Base-by-base conservation (phyloP, 768 basidiomycete species). In the Tylopilus subfusipes region DNA sequence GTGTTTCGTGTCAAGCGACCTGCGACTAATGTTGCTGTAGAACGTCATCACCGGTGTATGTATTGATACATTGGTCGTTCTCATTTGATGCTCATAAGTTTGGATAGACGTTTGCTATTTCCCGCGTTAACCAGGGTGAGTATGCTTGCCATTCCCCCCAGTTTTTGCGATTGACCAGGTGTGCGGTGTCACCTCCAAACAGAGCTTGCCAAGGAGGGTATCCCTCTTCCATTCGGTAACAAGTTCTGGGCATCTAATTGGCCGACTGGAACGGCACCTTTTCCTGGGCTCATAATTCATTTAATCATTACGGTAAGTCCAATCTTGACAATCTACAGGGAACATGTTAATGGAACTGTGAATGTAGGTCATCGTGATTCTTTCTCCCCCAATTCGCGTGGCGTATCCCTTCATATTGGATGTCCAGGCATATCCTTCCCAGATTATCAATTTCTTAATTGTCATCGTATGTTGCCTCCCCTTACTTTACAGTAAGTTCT, bases 201-300 rank as follows among this genome's bases (percentile, higher is more conserved):
- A 78, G 82, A 84, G 50, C 76, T 84, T 5, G 82, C 82, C 3
- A 84, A 84, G 57, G 82, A 82, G 59, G 82, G 82, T 0, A 69
- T 83, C n/a, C 82, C 82, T 12, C 71, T 83, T 2, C 82, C 82
- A 1, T 82, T 82, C 48, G 81, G 80, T 6, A 82, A 78, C 57
- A 73, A 68, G 22, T 79, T 83, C 60, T 82, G 81, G 82, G 82
- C 82, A 4, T 80, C 79, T 1, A 83, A 82, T 60, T 82, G 80
- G 81, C 80, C 81, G 3, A 78, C 78, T 3, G 78, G 81, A 13
- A 79, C 77, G 58, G 76, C 82, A 0, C 82, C 82, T 0, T 65
- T 82, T 21, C 80, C 81, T 0, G 82, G 79, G 0, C 72, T 83
- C 7, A 75, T 82, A 49, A 72, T 83, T 7, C 78, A 82, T 46